Evolutionary conservation across 2,329 filamentous ascomycete genomes (phyloP).

Genomic region (Colletotrichum viniferum): DNA sequence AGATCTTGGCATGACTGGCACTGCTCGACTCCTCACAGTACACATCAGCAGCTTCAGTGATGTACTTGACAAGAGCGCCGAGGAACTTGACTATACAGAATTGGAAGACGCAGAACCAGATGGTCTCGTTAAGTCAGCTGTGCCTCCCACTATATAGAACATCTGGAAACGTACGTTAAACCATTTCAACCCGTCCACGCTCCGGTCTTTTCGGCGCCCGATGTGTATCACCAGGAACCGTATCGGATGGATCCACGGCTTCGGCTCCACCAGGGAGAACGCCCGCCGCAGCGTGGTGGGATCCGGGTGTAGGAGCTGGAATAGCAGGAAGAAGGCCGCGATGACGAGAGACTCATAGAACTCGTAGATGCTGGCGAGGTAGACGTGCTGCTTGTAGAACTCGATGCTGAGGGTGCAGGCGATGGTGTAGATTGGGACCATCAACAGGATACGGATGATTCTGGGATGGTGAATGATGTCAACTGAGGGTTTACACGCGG

Average conservation of each 20-base stretch:
- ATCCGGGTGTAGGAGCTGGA: not conserved
- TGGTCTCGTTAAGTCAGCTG: not conserved
- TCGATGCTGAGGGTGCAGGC: not conserved
- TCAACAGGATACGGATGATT: not conserved
- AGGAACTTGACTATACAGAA: slow-evolving; percentile 1
- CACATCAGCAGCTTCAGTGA: not conserved
- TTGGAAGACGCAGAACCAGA: not conserved
- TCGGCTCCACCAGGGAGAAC: not conserved
- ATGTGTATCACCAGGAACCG: not conserved
- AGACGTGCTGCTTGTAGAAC: slow-evolving; percentile 1
- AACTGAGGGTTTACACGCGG: fast-evolving
- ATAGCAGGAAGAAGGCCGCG: not conserved
- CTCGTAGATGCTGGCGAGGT: not conserved
- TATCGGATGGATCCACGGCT: not conserved
- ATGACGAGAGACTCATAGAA: slow-evolving; percentile 5
- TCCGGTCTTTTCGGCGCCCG: not conserved
- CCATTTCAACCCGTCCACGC: not conserved
- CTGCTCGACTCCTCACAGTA: slow-evolving; percentile 1
- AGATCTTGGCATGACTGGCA: not conserved
- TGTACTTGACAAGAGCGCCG: not conserved
- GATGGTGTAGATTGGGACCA: slow-evolving; percentile 2
- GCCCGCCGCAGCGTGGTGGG: not conserved
- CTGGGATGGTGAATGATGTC: not conserved
- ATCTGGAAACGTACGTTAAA: not conserved
- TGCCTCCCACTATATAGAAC: not conserved